Conservation (phyloP, 2,329 filamentous ascomycete species). For the Fusarium xylarioides region DNA sequence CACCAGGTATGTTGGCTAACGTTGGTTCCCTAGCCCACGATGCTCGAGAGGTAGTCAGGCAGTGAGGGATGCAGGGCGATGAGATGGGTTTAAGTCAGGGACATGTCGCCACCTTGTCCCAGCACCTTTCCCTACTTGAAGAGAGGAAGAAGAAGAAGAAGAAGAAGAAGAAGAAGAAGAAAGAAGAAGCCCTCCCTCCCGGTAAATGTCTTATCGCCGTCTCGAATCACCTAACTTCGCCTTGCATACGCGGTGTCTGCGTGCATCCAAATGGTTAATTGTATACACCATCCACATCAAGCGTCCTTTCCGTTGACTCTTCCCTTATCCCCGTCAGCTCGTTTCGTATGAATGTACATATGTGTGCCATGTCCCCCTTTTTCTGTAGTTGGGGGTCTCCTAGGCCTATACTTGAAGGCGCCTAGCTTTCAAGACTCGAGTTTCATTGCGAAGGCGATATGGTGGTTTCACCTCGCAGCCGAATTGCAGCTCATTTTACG, state of each 20-base stretch:
- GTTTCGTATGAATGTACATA: constrained; percentile 10
- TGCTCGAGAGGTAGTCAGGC: constrained; percentile 1
- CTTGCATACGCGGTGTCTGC: constrained; percentile 30
- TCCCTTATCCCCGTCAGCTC: constrained; percentile 4
- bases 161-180: background rate
- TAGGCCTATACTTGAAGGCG: constrained; percentile 28
- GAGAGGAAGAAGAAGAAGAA: background rate
- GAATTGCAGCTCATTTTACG: constrained; percentile 27
- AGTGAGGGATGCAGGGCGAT: constrained; percentile 20
- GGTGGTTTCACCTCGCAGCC: constrained; percentile 25
- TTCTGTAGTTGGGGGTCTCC: background rate
- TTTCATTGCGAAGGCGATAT: constrained; percentile 23
- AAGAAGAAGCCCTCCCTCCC: background rate
- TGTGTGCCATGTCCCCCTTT: constrained; percentile 7
- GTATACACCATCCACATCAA: constrained; percentile 18
- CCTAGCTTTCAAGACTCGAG: constrained; percentile 31
- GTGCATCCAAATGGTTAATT: constrained; percentile 12
- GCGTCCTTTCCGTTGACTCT: constrained; percentile 8
- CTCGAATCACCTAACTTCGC: constrained; percentile 27
- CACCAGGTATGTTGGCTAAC: constrained; percentile 7
- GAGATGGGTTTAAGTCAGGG: constrained; percentile 16
- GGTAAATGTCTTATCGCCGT: constrained; percentile 26
- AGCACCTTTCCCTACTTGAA: constrained; percentile 7
- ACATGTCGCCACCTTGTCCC: constrained; percentile 7
- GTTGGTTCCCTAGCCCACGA: constrained; percentile 10